These are phyloP conservation scores for Diaporthe sp. DNA, from an alignment of 2,329 filamentous ascomycete genomes.

Conservation along the genomic window DNA sequence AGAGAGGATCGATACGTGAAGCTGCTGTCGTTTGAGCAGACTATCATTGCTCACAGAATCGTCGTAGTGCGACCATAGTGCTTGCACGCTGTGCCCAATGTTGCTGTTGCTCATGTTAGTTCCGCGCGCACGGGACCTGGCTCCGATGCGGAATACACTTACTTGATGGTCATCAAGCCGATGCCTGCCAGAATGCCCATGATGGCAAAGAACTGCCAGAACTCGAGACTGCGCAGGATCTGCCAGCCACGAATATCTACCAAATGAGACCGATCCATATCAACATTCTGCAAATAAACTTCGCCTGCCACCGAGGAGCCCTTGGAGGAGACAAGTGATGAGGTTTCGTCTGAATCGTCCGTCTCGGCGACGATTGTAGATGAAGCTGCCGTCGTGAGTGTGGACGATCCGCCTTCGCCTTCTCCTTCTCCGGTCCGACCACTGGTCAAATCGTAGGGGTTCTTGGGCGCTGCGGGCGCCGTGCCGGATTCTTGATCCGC, in stretches of 20 bases:
- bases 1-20: constrained; percentile 96
- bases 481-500: constrained; percentile 40
- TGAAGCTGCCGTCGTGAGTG: constrained; percentile 42
- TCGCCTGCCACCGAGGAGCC: constrained; percentile 66
- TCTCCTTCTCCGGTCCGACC: constrained; percentile 35
- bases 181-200: constrained; percentile 94
- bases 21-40: constrained; percentile 84
- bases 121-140: not conserved
- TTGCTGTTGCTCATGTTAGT: constrained; percentile 71
- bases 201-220: constrained; percentile 91
- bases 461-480: constrained; percentile 11
- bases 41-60: constrained; percentile 78
- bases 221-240: constrained; percentile 80
- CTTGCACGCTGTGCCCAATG: constrained; percentile 90
- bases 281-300: constrained; percentile 70
- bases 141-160: constrained; percentile 53
- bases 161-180: constrained; percentile 99
- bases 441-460: constrained; percentile 37
- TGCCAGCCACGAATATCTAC: constrained; percentile 91
- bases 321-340: constrained; percentile 84
- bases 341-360: constrained; percentile 77
- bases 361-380: constrained; percentile 45
- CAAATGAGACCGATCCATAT: constrained; percentile 81
- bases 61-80: constrained; percentile 90
- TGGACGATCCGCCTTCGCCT: constrained; percentile 36